Evolutionary conservation across 352 stramenopile genomes (phyloP), one percentile per base, ranked within the genome.

Genomic region (Saprolegnia diclina): DNA sequence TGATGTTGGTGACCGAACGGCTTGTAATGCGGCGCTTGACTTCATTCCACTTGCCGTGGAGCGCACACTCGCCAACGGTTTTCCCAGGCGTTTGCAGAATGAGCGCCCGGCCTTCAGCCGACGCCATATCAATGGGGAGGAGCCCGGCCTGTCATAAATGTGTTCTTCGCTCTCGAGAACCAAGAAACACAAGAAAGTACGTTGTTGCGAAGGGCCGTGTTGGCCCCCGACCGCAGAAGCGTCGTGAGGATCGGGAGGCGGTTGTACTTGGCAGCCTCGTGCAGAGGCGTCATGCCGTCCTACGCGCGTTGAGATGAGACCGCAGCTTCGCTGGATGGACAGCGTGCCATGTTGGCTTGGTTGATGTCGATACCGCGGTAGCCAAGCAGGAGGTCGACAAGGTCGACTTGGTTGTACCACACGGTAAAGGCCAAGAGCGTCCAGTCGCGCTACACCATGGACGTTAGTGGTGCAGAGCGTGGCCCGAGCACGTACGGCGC

Each of bases 361-460:
- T 66, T 66, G 11, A 66, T 42, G 19, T 66, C 44, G 35, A 66
- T 66, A 40, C 26, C 11, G 11, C 50, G 48, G 37, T 53, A 66
- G 13, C 57, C 37, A 6, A 66, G n/a, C 13, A 66, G 57, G 18
- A 56, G 24, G 14, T 24, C 50, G 35, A 55, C 57, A 9, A 66
- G 5, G 40, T 66, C 57, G 35, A 66, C 57, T 55, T 66, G 57
- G 38, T 55, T 38, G 42, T 66, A 42, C 40, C 48, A 29, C 40
- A 42, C 50, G 11, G 57, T 42, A 55, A 55, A 66, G 19, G 40
- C 50, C n/a, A 66, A 22, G 13, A 66, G 42, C 21, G 57, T 42
- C 57, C 57, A 66, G 18, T 42, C 57, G 11, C 50, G 18, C 57
- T 66, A 54, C 21, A n/a, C 40, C 14, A 29, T 6, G 35, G 29